Evolutionary conservation across 805 yeast genomes (phyloP).

Genomic region (Diddensiella caesifluorescens): DNA sequence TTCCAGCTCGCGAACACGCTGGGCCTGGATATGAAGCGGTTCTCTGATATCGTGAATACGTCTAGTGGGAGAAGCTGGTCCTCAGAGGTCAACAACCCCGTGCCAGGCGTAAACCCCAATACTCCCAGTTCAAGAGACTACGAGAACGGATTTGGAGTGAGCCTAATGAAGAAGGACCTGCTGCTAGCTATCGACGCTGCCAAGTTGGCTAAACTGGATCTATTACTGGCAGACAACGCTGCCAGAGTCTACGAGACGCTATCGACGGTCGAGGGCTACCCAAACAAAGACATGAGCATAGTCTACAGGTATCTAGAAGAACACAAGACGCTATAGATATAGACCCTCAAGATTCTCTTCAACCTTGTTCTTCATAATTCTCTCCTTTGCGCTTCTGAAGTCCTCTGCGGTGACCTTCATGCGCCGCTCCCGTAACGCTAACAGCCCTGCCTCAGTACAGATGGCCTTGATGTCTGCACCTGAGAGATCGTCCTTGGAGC

Average conservation of each 20-base stretch:
- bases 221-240: constrained; percentile 25
- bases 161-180: constrained; percentile 38
- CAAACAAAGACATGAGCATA: constrained; percentile 27
- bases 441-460: constrained; percentile 94
- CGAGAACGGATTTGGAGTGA: constrained; percentile 42
- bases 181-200: constrained; percentile 32
- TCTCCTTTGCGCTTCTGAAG: constrained; percentile 87
- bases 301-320: constrained; percentile 26
- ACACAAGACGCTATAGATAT: constrained; percentile 50
- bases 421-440: constrained; percentile 93
- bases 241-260: constrained; percentile 24
- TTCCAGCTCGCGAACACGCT: constrained; percentile 47
- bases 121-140: constrained; percentile 45
- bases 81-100: constrained; percentile 49
- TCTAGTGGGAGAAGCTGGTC: constrained; percentile 55
- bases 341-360: constrained; percentile 95
- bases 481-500: constrained; percentile 86
- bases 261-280: constrained; percentile 12
- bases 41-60: constrained; percentile 46
- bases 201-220: constrained; percentile 16
- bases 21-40: constrained; percentile 42
- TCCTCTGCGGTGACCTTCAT: constrained; percentile 96
- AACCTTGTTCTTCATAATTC: constrained; percentile 92
- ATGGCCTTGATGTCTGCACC: constrained; percentile 98
- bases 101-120: constrained; percentile 42